These are phyloP conservation scores for Trichoderma virens DNA, from an alignment of 495 filamentous ascomycete species.

Conservation along the genomic window DNA sequence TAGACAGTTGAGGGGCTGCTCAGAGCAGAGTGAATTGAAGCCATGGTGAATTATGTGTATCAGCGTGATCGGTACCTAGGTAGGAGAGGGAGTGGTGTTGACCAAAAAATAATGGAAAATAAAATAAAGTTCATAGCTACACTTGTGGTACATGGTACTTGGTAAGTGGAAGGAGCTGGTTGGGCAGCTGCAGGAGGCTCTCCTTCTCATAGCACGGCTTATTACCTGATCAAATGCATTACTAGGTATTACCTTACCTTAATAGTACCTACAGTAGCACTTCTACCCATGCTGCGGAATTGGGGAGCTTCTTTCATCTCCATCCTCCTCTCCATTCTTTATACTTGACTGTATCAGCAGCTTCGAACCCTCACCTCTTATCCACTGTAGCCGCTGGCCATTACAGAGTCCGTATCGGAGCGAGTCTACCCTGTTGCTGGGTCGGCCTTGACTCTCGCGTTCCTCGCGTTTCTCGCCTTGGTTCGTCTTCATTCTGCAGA, in stretches of 20 bases:
- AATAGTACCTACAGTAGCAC: too few species aligned
- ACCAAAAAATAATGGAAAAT: too few species aligned
- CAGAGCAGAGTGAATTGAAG: too few species aligned
- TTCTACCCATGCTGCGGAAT: too few species aligned
- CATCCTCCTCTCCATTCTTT: not conserved
- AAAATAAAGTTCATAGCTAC: too few species aligned
- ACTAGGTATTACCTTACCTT: too few species aligned
- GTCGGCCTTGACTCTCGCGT: not conserved
- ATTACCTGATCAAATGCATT: too few species aligned
- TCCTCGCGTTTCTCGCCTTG: too few species aligned
- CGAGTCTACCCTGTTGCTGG: not conserved
- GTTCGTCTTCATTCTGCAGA: not conserved
- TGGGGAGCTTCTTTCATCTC: not conserved
- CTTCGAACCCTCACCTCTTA: not conserved
- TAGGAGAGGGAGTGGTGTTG: too few species aligned
- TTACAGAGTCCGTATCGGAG: not conserved
- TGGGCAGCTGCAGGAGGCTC: not conserved
- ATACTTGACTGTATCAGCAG: not conserved
- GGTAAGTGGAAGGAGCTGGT: not conserved
- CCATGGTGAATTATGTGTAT: too few species aligned
- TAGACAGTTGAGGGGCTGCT: not conserved
- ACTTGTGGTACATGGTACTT: not conserved
- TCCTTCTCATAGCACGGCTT: not conserved
- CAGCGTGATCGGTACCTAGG: too few species aligned
- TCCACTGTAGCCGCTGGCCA: not conserved